phyloP scores from a whole-genome alignment of 2,329 filamentous ascomycete genomes.

The Nemania sp. region DNA sequence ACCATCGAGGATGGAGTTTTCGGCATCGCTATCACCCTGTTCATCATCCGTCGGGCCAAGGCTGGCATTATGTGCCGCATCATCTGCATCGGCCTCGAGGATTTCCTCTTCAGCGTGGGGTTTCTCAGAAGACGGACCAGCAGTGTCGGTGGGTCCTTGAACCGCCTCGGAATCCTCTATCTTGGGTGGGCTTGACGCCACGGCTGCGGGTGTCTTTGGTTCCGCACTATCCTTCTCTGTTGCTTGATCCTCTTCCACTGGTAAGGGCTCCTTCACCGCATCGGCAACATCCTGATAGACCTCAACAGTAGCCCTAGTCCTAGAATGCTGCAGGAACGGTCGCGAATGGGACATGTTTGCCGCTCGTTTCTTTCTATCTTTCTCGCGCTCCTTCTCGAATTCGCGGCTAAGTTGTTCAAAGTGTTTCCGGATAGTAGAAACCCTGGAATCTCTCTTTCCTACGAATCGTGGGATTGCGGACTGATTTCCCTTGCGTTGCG shows the following conservation, averaged over 20 bases:
- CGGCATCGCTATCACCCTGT: slow-evolving; percentile 70
- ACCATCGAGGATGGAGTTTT: slow-evolving; percentile 71
- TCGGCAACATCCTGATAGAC: slow-evolving; percentile 94
- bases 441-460: slow-evolving; percentile 74
- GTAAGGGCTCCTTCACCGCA: slow-evolving; percentile 80
- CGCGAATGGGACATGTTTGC: slow-evolving; percentile 76
- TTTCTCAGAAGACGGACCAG: slow-evolving; percentile 37
- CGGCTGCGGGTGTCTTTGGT: slow-evolving; percentile 33
- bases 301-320: slow-evolving; percentile 93
- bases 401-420: slow-evolving; percentile 97
- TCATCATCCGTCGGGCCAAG: slow-evolving; percentile 72
- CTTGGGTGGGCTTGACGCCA: slow-evolving; percentile 25
- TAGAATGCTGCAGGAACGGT: slow-evolving; percentile 81
- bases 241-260: slow-evolving; percentile 64
- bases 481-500: slow-evolving; percentile 68
- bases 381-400: slow-evolving; percentile 91
- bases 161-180: slow-evolving; percentile 9
- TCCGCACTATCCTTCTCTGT: slow-evolving; percentile 43
- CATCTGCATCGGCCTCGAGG: slow-evolving; percentile 49
- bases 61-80: slow-evolving; percentile 52
- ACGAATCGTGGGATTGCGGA: slow-evolving; percentile 91
- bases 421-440: slow-evolving; percentile 90
- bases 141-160: slow-evolving; percentile 20
- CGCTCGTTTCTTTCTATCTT: slow-evolving; percentile 80
- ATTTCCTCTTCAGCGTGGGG: slow-evolving; percentile 38